Evolutionary conservation across 2,329 filamentous ascomycete genomes (phyloP).

Genomic region (Sarocladium brachiariae): DNA sequence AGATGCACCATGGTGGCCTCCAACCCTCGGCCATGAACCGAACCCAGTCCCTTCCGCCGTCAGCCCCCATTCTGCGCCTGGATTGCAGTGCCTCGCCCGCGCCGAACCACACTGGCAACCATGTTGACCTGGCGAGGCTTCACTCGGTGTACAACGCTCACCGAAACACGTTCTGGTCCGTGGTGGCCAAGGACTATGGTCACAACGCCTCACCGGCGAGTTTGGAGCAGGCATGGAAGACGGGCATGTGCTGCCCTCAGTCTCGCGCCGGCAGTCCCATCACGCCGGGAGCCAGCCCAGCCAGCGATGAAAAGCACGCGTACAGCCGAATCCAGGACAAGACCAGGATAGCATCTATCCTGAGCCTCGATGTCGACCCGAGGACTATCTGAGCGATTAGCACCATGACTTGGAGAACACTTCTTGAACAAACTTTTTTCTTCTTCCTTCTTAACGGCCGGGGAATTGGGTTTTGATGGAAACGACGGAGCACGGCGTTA

Average conservation of each 20-base stretch:
- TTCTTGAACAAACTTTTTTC: background rate
- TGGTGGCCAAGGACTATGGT: conserved; percentile 67
- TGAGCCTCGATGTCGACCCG: conserved; percentile 3
- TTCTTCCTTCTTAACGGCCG: conserved; percentile 1
- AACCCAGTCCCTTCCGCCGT: conserved; percentile 18
- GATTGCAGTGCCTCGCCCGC: conserved; percentile 44
- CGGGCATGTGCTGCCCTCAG: conserved; percentile 36
- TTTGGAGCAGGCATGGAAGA: conserved; percentile 65
- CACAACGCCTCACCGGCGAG: conserved; percentile 51
- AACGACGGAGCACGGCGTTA: conserved; percentile 5
- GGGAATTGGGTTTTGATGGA: background rate
- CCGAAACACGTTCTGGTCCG: conserved; percentile 65
- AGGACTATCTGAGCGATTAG: background rate
- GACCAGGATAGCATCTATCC: conserved; percentile 4
- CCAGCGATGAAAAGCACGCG: conserved; percentile 2
- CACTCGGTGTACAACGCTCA: conserved; percentile 64
- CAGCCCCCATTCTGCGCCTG: conserved; percentile 45
- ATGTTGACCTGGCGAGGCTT: conserved; percentile 59
- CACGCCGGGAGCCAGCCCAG: conserved; percentile 46
- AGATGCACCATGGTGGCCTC: conserved; percentile 4
- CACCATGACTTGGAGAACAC: background rate
- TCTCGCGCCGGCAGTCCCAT: conserved; percentile 37
- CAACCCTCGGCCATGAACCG: conserved; percentile 9
- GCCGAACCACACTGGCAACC: conserved; percentile 28
- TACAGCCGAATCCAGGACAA: conserved; percentile 8